Base-by-base conservation (phyloP, 2,329 filamentous ascomycete genomes). In the Aspergillus intermedius region DNA sequence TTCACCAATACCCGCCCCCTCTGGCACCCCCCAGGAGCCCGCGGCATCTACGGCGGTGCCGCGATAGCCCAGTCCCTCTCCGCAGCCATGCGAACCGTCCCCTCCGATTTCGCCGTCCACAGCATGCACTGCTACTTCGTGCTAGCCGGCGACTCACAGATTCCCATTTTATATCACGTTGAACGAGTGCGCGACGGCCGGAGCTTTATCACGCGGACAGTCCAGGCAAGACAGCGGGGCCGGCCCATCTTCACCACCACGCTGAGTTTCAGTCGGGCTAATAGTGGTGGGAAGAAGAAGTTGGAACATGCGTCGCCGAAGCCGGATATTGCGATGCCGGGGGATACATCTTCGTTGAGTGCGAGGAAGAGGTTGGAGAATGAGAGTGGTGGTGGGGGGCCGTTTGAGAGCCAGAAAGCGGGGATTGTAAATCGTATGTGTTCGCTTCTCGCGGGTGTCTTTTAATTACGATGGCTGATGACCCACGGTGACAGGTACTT, bases 71-170 rank as follows among this genome's bases (percentile, higher is more conserved):
- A 97, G 77, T 91, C 81, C 62, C 84, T 96, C 22, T 80, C 87
- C 42, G 89, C 93, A 2, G 93, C 89, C 21, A 90, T 95, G 69
- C 82, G 83, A 63, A 98, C 93, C 7, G 88, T 98, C 2, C 85
- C 86, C 0, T 56, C 67, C 32, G 77, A 87, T 65, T 96, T 95
- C 70, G 80, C 84, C 51, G 83, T 93, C 44, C 93, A 98, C 76
- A 91, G 86, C 64, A 96, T 95, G 87, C 93, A 98, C 78, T 97
- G 93, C 80, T 98, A 97, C 76, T 98, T 98, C 69, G 84, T 98
- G 30, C 83, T 97, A 2, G 91, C 91, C 4, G 93, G 93, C 23
- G 87, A 91, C 63, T 78, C 82, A 10, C 82, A 86, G 51, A 85
- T 93, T 15, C 91, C 93, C 28, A 87, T 97, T 56, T 78, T 96